phyloP scores from a whole-genome alignment of 1,139 yeast species.

The Fermentozyma sake region DNA sequence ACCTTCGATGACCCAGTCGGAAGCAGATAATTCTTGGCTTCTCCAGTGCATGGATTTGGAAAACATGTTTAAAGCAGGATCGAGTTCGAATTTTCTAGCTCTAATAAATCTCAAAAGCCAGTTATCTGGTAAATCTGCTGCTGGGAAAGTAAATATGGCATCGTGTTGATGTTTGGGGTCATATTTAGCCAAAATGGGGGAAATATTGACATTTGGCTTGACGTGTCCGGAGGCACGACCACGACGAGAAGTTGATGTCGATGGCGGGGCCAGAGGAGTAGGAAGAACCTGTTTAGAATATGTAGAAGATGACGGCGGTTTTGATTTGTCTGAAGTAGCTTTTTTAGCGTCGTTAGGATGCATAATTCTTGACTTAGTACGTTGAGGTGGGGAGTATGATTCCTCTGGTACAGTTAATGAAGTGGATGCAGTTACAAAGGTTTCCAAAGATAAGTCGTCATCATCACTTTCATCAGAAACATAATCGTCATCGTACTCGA shows the following conservation, averaged over 20 bases:
- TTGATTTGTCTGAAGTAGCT: too few species aligned
- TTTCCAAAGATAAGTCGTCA: slow-evolving; percentile 25
- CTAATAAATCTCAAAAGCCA: slow-evolving; percentile 33
- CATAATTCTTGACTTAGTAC: background rate
- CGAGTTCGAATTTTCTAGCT: slow-evolving; percentile 40
- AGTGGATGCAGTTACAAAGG: slow-evolving; percentile 38
- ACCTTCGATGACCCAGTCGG: slow-evolving; percentile 33
- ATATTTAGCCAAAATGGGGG: slow-evolving; percentile 19
- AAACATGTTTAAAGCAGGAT: slow-evolving; percentile 32
- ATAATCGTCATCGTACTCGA: slow-evolving; percentile 21
- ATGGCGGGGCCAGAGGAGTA: too few species aligned
- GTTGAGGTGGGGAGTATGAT: background rate
- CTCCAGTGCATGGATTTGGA: slow-evolving; percentile 39
- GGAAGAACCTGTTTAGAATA: slow-evolving; percentile 1
- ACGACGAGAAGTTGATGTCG: too few species aligned
- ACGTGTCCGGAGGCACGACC: slow-evolving; percentile 6
- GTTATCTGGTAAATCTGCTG: slow-evolving; percentile 37
- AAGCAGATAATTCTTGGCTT: slow-evolving; percentile 22
- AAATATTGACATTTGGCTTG: slow-evolving; percentile 14
- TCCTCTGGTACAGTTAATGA: slow-evolving; percentile 20
- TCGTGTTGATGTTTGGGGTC: slow-evolving; percentile 24
- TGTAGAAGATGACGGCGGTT: background rate
- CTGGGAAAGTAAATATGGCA: slow-evolving; percentile 16
- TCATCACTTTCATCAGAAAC: slow-evolving; percentile 14
- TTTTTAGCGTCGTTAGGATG: too few species aligned